Conservation (phyloP, 1,284 basidiomycete species). For the Meripilus lineatus region DNA sequence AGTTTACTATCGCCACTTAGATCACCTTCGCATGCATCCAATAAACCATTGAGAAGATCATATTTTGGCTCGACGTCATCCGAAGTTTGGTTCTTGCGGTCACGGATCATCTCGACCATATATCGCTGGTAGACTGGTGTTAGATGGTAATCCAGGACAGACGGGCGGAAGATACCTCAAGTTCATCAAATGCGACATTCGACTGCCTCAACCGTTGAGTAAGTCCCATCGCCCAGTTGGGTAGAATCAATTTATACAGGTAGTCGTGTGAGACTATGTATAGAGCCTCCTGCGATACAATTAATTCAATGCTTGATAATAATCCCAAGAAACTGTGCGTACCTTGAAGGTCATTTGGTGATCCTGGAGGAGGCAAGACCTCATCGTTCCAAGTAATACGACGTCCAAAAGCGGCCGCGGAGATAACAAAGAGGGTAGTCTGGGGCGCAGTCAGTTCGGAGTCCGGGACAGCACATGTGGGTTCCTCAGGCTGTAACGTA, state of each 20-base stretch:
- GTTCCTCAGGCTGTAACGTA: too few relatives aligned
- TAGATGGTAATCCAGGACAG: not conserved
- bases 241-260: slow-evolving; percentile 38
- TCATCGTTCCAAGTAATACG: slow-evolving; percentile 48
- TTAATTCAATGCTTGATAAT: slow-evolving; percentile 1
- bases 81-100: slow-evolving; percentile 32
- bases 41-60: slow-evolving; percentile 52
- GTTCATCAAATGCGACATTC: slow-evolving; percentile 40
- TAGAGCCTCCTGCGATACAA: slow-evolving; percentile 35
- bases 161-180: slow-evolving; percentile 32
- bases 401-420: slow-evolving; percentile 54
- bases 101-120: slow-evolving; percentile 51
- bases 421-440: slow-evolving; percentile 54
- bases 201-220: slow-evolving; percentile 34
- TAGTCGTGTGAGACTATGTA: slow-evolving; percentile 41
- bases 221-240: slow-evolving; percentile 36
- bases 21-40: slow-evolving; percentile 42
- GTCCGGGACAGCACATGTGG: too few relatives aligned
- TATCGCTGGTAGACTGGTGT: slow-evolving; percentile 35
- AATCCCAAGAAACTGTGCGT: slow-evolving; percentile 1
- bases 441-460: too few relatives aligned
- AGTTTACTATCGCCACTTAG: slow-evolving; percentile 31
- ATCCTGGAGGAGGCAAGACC: slow-evolving; percentile 32
- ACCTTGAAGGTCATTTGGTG: slow-evolving; percentile 53
- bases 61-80: slow-evolving; percentile 41